Conservation (phyloP, 208 protist genomes). For the Trypanosoma lewisi region DNA sequence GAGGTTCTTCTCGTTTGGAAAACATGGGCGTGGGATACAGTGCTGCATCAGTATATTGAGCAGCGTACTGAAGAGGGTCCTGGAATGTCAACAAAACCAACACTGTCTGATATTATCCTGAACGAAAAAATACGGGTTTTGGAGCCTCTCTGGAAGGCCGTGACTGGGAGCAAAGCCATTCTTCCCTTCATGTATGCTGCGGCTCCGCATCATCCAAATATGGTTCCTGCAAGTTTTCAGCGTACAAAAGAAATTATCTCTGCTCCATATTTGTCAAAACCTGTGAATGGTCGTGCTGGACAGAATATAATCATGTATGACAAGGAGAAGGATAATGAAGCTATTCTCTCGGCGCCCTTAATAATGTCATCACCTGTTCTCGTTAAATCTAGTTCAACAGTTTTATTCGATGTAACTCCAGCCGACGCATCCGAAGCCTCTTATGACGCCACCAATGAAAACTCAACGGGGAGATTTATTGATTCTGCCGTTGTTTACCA, state of each 20-base stretch:
- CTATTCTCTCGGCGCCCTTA: constrained; percentile 33
- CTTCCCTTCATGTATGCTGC: constrained; percentile 71
- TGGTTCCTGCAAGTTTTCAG: constrained; percentile 62
- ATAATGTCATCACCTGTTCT: constrained; percentile 12
- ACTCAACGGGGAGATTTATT: constrained; percentile 55
- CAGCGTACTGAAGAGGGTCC: constrained; percentile 15
- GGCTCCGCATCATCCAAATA: constrained; percentile 56
- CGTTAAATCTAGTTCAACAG: constrained; percentile 8
- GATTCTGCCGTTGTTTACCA: constrained; percentile 73
- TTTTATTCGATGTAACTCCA: constrained; percentile 14
- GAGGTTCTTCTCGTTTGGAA: constrained; percentile 83
- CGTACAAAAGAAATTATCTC: constrained; percentile 57
- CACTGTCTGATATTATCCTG: constrained; percentile 72
- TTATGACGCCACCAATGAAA: constrained; percentile 52
- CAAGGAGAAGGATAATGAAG: constrained; percentile 36
- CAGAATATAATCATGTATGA: constrained; percentile 79
- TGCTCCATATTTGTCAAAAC: constrained; percentile 63
- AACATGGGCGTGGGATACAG: constrained; percentile 85
- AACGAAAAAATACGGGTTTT: constrained; percentile 70
- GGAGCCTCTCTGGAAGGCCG: constrained; percentile 79
- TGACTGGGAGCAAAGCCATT: constrained; percentile 78
- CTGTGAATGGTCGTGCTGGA: constrained; percentile 73
- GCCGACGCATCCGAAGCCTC: constrained; percentile 15
- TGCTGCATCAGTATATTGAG: constrained; percentile 55
- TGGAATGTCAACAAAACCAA: constrained; percentile 19